A percentile compares a stretch with the other conserved stretches of the same genome.
These are phyloP conservation scores for Yamadazyma takamatsuzukensis DNA, from an alignment of 805 yeast species.

Conservation along the genomic window DNA sequence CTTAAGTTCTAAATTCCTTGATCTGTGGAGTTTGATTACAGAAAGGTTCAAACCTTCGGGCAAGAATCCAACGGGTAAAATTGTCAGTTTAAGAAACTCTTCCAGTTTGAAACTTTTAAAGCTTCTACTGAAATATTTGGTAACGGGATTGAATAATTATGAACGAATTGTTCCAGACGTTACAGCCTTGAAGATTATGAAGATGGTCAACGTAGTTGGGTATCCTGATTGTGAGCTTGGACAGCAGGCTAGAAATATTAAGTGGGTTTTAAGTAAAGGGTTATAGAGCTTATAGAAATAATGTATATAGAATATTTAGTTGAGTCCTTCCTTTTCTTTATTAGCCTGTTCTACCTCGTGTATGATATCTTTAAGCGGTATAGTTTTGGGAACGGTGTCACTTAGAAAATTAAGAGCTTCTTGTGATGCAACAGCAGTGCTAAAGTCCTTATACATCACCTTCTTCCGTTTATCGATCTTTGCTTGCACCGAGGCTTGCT, in stretches of 20 bases:
- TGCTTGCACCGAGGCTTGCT: slow-evolving; percentile 65
- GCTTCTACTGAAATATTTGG: slow-evolving; percentile 18
- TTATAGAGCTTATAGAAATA: neutral
- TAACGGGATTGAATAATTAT: slow-evolving; percentile 34
- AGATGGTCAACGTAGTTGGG: slow-evolving; percentile 26
- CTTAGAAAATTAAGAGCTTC: slow-evolving; percentile 61
- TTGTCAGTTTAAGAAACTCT: slow-evolving; percentile 1
- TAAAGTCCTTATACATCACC: slow-evolving; percentile 66
- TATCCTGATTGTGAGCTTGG: slow-evolving; percentile 18
- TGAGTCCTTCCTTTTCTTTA: neutral
- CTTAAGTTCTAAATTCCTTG: slow-evolving; percentile 43
- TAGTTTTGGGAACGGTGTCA: slow-evolving; percentile 65
- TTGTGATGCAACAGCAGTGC: slow-evolving; percentile 55
- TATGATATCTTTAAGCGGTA: slow-evolving; percentile 46
- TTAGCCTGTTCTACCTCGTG: slow-evolving; percentile 11
- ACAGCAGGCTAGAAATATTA: slow-evolving; percentile 23
- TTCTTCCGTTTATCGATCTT: slow-evolving; percentile 65
- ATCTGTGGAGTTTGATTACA: slow-evolving; percentile 35
- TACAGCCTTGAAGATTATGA: slow-evolving; percentile 31
- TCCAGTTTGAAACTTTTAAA: slow-evolving; percentile 4
- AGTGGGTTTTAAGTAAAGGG: slow-evolving; percentile 24
- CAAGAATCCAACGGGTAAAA: neutral
- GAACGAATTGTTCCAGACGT: slow-evolving; percentile 40
- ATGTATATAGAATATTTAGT: slow-evolving; percentile 1
- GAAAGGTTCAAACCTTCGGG: slow-evolving; percentile 1